Evolutionary conservation across 192 early-diverging fungal genomes (phyloP).

Genomic region (Entomortierella lignicola): DNA sequence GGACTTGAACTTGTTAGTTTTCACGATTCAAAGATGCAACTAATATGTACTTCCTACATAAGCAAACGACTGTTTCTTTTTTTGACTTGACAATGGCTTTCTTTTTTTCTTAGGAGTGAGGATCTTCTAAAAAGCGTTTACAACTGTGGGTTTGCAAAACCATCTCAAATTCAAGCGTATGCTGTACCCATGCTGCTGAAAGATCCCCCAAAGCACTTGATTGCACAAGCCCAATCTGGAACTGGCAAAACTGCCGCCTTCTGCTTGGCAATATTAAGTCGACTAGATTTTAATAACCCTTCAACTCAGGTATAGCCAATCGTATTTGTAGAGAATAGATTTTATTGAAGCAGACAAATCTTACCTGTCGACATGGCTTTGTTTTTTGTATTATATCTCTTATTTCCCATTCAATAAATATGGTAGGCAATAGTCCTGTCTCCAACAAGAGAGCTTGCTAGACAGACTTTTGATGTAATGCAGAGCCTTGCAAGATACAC

Average conservation of each 20-base stretch:
- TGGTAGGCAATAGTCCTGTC: conserved; percentile 90
- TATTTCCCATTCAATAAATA: too few species aligned
- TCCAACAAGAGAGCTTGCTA: conserved; percentile 91
- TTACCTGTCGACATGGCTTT: too few species aligned
- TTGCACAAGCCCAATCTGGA: conserved; percentile 57
- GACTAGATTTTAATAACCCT: conserved; percentile 52
- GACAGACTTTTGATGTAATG: conserved; percentile 92
- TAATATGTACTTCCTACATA: neutral
- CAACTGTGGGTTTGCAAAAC: conserved; percentile 86
- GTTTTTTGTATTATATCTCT: too few species aligned
- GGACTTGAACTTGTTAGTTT: conserved; percentile 71
- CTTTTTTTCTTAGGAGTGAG: conserved; percentile 18
- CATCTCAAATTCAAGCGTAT: conserved; percentile 94
- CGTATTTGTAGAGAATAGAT: too few species aligned
- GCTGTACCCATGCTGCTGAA: conserved; percentile 88
- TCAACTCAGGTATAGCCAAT: conserved; percentile 65
- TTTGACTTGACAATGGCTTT: too few species aligned
- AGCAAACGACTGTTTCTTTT: too few species aligned
- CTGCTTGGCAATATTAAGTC: conserved; percentile 36
- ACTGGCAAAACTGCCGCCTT: conserved; percentile 61
- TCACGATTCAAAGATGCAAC: too few species aligned
- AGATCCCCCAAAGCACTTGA: conserved; percentile 78
- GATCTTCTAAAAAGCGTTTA: conserved; percentile 92
- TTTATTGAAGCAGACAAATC: too few species aligned
- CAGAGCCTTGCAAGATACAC: conserved; percentile 88